phyloP scores from a whole-genome alignment of 1,139 yeast species.

The Scheffersomyces lignicola region DNA sequence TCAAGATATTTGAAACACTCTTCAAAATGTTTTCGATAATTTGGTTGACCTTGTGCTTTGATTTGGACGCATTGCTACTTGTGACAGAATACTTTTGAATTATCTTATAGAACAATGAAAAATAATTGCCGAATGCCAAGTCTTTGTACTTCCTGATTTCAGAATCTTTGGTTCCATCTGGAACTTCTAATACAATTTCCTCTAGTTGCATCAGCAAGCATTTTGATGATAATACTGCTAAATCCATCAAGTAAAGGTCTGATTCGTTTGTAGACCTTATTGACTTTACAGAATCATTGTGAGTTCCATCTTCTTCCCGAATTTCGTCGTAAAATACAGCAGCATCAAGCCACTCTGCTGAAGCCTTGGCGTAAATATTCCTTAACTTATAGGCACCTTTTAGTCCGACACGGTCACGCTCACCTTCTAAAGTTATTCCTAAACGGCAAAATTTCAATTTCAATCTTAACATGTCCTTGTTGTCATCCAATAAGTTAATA shows the following conservation, averaged over 20 bases:
- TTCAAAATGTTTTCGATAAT: constrained; percentile 68
- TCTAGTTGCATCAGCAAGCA: constrained; percentile 57
- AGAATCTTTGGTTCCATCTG: constrained; percentile 57
- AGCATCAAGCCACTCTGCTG: constrained; percentile 69
- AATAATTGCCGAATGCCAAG: constrained; percentile 69
- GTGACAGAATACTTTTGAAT: constrained; percentile 56
- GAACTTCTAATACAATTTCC: constrained; percentile 58
- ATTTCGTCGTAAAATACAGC: constrained; percentile 42
- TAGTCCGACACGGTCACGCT: constrained; percentile 37
- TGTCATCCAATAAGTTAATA: constrained; percentile 32
- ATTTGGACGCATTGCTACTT: constrained; percentile 23
- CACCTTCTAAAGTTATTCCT: constrained; percentile 48
- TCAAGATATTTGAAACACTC: constrained; percentile 67
- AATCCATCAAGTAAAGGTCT: constrained; percentile 60
- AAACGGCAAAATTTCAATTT: constrained; percentile 62
- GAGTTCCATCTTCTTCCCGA: constrained; percentile 5
- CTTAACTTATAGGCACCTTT: constrained; percentile 61
- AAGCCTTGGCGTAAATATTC: constrained; percentile 58
- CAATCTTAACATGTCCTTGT: constrained; percentile 45
- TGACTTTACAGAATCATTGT: constrained; percentile 2
- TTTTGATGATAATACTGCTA: constrained; percentile 65
- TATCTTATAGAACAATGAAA: constrained; percentile 68
- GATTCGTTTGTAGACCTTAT: constrained; percentile 16
- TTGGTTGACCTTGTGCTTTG: constrained; percentile 53
- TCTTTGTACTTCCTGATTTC: constrained; percentile 61